A percentile compares a stretch with the other conserved stretches of the same genome.
phyloP scores from a whole-genome alignment of 768 basidiomycete genomes.

The Amanita jacksonii region DNA sequence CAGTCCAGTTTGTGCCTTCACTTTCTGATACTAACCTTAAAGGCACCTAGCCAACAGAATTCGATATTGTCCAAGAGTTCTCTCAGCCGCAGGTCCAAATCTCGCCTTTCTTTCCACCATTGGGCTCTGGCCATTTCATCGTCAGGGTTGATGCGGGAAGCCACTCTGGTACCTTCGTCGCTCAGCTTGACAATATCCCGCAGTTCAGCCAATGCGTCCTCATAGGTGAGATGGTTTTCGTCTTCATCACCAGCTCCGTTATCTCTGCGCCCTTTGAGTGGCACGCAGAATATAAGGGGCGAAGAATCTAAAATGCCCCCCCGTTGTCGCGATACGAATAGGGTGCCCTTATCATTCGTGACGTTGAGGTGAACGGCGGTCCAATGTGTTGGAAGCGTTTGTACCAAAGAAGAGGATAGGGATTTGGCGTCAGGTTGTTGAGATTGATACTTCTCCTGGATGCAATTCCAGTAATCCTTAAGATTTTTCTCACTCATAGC shows the following conservation, averaged over 20 bases:
- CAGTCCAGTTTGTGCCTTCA: background rate
- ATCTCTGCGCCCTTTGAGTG: slow-evolving; percentile 75
- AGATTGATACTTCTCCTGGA: slow-evolving; percentile 46
- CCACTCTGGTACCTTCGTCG: slow-evolving; percentile 65
- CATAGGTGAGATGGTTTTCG: slow-evolving; percentile 63
- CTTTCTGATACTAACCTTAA: slow-evolving; percentile 57
- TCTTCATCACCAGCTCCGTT: slow-evolving; percentile 59
- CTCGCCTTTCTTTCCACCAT: slow-evolving; percentile 83
- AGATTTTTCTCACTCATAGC: slow-evolving; percentile 25
- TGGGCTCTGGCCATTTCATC: slow-evolving; percentile 52
- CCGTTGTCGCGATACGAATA: slow-evolving; percentile 78
- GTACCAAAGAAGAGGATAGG: slow-evolving; percentile 31
- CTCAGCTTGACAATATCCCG: slow-evolving; percentile 71
- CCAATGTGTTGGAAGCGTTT: slow-evolving; percentile 67
- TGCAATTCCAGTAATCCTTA: slow-evolving; percentile 51
- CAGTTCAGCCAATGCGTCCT: slow-evolving; percentile 65
- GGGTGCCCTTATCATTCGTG: slow-evolving; percentile 70
- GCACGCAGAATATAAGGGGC: slow-evolving; percentile 82
- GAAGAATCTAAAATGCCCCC: slow-evolving; percentile 29
- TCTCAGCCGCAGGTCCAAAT: slow-evolving; percentile 68
- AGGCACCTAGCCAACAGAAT: slow-evolving; percentile 94
- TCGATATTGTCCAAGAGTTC: slow-evolving; percentile 79
- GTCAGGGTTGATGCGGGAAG: slow-evolving; percentile 59
- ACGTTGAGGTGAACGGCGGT: slow-evolving; percentile 76
- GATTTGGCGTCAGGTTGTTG: slow-evolving; percentile 30